Percentiles rank a stretch among this genome's conserved stretches.
Evolutionary conservation across 495 filamentous ascomycete species (phyloP).

Genomic region (Mytilinidion resinicola): DNA sequence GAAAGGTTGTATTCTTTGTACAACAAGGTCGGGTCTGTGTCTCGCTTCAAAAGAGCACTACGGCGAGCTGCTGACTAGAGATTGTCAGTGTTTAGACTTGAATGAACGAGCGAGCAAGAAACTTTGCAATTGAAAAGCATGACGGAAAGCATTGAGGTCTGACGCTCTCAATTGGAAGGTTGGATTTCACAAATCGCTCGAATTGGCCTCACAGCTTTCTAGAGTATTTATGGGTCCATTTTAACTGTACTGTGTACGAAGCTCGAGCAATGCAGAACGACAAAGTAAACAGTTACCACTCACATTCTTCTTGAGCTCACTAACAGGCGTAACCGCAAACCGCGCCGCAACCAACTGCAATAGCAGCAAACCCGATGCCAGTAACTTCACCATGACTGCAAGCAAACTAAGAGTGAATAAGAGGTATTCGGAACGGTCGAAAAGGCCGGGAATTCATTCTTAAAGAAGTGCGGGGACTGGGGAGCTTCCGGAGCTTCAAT

Average conservation of each 20-base stretch:
- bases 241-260: not conserved
- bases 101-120: not conserved
- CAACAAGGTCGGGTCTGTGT: conserved; percentile 39
- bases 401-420: not conserved
- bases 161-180: not conserved
- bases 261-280: not conserved
- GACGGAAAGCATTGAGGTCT: not conserved
- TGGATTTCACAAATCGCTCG: not conserved
- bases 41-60: conserved; percentile 14
- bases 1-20: conserved; percentile 57
- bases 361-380: not conserved
- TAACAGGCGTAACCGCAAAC: not conserved
- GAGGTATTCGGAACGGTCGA: not conserved
- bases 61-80: conserved; percentile 2
- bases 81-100: not conserved
- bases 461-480: not conserved
- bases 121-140: not conserved
- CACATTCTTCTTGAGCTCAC: conserved; percentile 7
- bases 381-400: not conserved
- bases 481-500: conserved; percentile 1
- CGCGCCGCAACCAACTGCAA: not conserved
- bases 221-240: not conserved
- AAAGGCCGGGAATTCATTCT: not conserved
- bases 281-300: not conserved
- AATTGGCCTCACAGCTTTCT: not conserved